A percentile compares a stretch with the other conserved stretches of the same genome.
Evolutionary conservation across 202 grass and related monocot genomes (phyloP).

Genomic region (Digitaria exilis): DNA sequence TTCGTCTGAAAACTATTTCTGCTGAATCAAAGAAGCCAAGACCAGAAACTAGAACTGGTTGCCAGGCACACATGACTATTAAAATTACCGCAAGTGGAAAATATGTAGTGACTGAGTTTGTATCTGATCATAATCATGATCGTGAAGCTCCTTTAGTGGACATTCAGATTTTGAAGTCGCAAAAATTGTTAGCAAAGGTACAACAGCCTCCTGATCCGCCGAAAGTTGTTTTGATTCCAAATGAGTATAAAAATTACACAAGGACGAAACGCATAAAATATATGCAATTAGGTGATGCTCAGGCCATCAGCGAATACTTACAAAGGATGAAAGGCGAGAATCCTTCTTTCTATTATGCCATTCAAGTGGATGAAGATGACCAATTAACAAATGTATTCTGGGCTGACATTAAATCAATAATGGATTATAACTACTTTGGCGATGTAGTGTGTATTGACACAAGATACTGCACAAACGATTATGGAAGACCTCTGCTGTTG

Average conservation of each 20-base stretch:
- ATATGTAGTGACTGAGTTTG: constrained; percentile 79
- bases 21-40: constrained; percentile 63
- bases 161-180: constrained; percentile 77
- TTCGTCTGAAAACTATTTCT: constrained; percentile 56
- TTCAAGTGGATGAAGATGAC: constrained; percentile 88
- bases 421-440: constrained; percentile 78
- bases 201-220: constrained; percentile 54
- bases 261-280: constrained; percentile 54
- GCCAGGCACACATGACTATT: constrained; percentile 79
- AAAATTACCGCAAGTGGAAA: constrained; percentile 71
- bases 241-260: constrained; percentile 80
- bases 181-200: constrained; percentile 78
- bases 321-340: constrained; percentile 79
- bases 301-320: constrained; percentile 73
- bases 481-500: constrained; percentile 63
- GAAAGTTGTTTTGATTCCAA: constrained; percentile 72
- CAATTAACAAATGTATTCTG: constrained; percentile 83
- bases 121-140: constrained; percentile 85
- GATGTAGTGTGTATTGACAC: constrained; percentile 89
- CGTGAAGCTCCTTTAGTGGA: constrained; percentile 63
- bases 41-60: constrained; percentile 82
- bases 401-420: constrained; percentile 72
- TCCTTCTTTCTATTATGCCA: constrained; percentile 87
- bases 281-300: constrained; percentile 67
- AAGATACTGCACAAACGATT: constrained; percentile 63